Conservation (phyloP, 2,329 filamentous ascomycete genomes). For the Venturiaceae sp. region DNA sequence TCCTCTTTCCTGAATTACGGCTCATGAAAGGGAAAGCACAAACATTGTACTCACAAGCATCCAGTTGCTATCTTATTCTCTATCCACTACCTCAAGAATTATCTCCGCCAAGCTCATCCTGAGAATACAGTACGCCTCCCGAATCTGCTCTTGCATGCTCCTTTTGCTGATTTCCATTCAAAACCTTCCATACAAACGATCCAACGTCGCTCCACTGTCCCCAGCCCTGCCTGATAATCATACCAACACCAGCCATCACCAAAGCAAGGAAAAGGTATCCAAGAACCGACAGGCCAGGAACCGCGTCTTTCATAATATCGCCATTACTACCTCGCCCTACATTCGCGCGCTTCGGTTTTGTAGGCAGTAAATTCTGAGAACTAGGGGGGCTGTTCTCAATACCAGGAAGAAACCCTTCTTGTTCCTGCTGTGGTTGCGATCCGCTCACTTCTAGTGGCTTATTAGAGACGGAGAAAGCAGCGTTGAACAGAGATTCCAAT, state of each 20-base stretch:
- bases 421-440: background rate
- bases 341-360: background rate
- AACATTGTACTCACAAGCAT: too few species aligned
- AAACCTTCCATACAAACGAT: background rate
- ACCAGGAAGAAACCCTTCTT: background rate
- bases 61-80: too few species aligned
- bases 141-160: too few species aligned
- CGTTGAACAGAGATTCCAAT: constrained; percentile 13
- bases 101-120: too few species aligned
- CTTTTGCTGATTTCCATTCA: too few species aligned
- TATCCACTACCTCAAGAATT: too few species aligned
- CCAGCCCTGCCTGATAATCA: background rate
- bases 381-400: background rate
- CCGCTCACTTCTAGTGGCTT: background rate
- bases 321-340: background rate
- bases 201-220: background rate
- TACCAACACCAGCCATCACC: background rate
- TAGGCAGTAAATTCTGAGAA: background rate
- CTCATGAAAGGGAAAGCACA: too few species aligned
- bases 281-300: background rate
- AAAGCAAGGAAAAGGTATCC: background rate
- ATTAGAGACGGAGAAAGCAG: constrained; percentile 11
- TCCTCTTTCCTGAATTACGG: too few species aligned
- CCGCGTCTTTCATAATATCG: background rate
- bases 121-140: too few species aligned